These are phyloP conservation scores for Candolleomyces eurysporus DNA, from an alignment of 768 basidiomycete species.

Conservation along the genomic window DNA sequence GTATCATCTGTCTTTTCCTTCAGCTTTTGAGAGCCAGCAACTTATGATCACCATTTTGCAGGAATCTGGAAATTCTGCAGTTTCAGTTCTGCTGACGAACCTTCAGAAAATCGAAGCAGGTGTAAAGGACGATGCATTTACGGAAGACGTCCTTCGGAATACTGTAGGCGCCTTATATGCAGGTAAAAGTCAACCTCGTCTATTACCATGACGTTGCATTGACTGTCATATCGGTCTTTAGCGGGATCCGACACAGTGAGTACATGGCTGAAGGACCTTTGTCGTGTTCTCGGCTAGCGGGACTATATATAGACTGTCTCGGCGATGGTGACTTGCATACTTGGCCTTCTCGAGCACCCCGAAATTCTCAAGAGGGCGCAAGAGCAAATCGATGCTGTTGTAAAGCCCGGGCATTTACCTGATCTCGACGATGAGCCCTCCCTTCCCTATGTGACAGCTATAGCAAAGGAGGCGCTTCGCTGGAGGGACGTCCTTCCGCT, in stretches of 20 bases:
- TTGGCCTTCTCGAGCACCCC: constrained; percentile 10
- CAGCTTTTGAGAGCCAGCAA: neutral
- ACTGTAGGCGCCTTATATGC: constrained; percentile 22
- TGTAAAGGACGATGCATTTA: constrained; percentile 7
- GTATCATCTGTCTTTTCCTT: constrained; percentile 4
- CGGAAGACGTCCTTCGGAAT: constrained; percentile 19
- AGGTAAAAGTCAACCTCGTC: constrained; percentile 8
- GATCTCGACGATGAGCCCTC: constrained; percentile 24
- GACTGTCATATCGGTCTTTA: neutral
- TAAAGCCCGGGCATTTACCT: constrained; percentile 29
- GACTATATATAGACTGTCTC: constrained; percentile 3
- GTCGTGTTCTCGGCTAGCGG: no score
- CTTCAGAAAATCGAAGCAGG: constrained; percentile 11
- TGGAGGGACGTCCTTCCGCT: constrained; percentile 25
- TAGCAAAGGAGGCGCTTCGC: constrained; percentile 27
- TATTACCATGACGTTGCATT: neutral
- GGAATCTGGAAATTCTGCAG: constrained; percentile 13
- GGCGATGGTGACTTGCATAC: constrained; percentile 10
- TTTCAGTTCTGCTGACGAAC: constrained; percentile 17
- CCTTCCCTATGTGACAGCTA: constrained; percentile 31
- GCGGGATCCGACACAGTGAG: constrained; percentile 22
- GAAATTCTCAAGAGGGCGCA: constrained; percentile 29
- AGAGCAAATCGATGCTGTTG: constrained; percentile 30
- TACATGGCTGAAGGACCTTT: no score
- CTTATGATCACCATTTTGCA: neutral